These are phyloP conservation scores for Pythium rhizo-oryzae DNA, from an alignment of 352 stramenopile species.

Conservation along the genomic window DNA sequence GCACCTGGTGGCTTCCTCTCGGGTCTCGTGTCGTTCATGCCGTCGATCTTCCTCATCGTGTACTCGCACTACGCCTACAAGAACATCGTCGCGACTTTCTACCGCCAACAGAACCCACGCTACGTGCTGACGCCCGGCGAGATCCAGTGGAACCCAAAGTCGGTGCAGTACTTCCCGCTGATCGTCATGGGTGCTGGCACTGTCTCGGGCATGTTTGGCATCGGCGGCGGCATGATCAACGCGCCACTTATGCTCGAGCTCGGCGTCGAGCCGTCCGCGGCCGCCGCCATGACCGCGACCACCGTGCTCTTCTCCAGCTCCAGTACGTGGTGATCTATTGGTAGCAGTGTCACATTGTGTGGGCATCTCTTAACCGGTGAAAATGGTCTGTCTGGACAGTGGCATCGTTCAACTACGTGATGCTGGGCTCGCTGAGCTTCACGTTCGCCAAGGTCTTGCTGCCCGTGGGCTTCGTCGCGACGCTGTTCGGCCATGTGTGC, in stretches of 20 bases:
- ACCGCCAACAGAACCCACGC: conserved; percentile 50
- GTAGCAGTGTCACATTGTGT: too few species aligned
- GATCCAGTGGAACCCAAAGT: conserved; percentile 63
- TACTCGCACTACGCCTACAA: conserved; percentile 68
- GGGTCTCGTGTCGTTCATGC: conserved; percentile 62
- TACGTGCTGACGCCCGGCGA: conserved; percentile 54
- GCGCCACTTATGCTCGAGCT: conserved; percentile 95
- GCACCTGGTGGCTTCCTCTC: conserved; percentile 77
- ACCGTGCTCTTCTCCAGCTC: conserved; percentile 72
- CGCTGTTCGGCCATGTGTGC: conserved; percentile 58
- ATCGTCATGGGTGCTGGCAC: conserved; percentile 91
- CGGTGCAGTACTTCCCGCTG: conserved; percentile 85
- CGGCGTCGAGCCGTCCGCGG: conserved; percentile 80
- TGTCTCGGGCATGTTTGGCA: conserved; percentile 95
- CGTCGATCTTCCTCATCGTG: conserved; percentile 75
- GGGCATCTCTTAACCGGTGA: too few species aligned
- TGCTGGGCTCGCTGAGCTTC: conserved; percentile 54
- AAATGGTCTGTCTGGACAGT: conserved; percentile 38
- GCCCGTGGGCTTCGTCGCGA: conserved; percentile 61
- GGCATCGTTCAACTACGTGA: conserved; percentile 68
- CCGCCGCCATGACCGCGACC: conserved; percentile 89
- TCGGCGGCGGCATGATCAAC: conserved; percentile 96
- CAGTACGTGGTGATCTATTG: too few species aligned
- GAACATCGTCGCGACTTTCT: conserved; percentile 51
- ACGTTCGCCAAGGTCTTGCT: conserved; percentile 49